Percentiles rank a stretch among this genome's conserved stretches.
Conservation (phyloP, 805 yeast species). For the Starmerella kuoi region DNA sequence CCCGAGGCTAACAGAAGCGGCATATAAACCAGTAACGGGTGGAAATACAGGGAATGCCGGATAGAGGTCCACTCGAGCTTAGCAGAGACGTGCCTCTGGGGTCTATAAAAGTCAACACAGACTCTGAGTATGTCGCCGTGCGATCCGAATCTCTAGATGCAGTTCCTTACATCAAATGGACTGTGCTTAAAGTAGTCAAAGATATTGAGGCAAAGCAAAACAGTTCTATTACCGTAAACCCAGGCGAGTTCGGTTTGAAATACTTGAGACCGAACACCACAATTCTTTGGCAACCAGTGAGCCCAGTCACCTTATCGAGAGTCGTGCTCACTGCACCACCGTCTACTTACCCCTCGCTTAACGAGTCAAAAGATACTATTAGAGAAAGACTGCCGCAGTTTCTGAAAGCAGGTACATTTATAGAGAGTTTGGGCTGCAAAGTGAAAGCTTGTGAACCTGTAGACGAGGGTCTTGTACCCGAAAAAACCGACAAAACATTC, state of each 20-base stretch:
- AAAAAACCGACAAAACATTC: constrained; percentile 27
- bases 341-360: constrained; percentile 36
- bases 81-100: constrained; percentile 4
- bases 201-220: neutral
- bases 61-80: neutral
- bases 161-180: constrained; percentile 15
- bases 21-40: no score
- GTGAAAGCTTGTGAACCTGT: constrained; percentile 60
- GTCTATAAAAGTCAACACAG: neutral
- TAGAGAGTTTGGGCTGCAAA: constrained; percentile 37
- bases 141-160: constrained; percentile 9
- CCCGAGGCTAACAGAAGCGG: no score
- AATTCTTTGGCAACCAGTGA: constrained; percentile 8
- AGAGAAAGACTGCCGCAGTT: constrained; percentile 30
- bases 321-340: constrained; percentile 36
- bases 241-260: constrained; percentile 6
- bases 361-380: constrained; percentile 29
- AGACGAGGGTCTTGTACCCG: constrained; percentile 47
- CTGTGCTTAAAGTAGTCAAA: constrained; percentile 7
- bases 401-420: constrained; percentile 34
- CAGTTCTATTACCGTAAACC: constrained; percentile 1
- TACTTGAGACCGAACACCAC: constrained; percentile 3
- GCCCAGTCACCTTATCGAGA: constrained; percentile 27
- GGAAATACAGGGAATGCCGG: no score
- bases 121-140: constrained; percentile 9